Base-by-base conservation (phyloP, 345 rosid species). In the Pugionium dolabratum region DNA sequence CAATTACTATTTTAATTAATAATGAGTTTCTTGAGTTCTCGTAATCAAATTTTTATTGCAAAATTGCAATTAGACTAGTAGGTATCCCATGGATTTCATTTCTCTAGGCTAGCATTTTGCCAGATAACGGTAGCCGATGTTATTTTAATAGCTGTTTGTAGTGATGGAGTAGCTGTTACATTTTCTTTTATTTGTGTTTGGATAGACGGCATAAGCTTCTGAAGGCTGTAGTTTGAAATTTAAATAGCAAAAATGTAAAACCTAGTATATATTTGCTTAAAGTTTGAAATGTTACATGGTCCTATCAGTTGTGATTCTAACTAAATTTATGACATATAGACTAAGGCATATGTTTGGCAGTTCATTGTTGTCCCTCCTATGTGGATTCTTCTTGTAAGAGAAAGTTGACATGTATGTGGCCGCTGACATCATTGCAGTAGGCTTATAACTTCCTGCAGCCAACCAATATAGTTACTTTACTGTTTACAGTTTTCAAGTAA, bases 361-460 rank as follows among this genome's bases (percentile, higher is more conserved):
- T 59, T 26, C 28, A 44, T 8, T n/a, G 3, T 43, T 33, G 34
- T 33, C 4, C 31, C 44, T 61, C 25, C 37, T 43, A 6, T 9
- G 28, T 7, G 4, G 56, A 56, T 48, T 34, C 8, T n/a, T 36
- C 45, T 4, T 28, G 10, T 47, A 33, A 7, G 1, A 33, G 25
- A 50, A 49, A 31, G 6, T 40, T 40, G 51, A 9, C 59, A 35
- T 70, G 47, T 45, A 42, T 53, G 41, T 51, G 55, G 49, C 25
- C 43, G 55, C 61, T 61, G 60, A 61, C 39, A 62, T 52, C 34
- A 28, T 70, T 40, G 36, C n/a, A 42, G 32, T 61, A 60, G 40
- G 28, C 41, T 29, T 67, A 40, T 68, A 59, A 62, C 45, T 36
- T 61, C 40, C 62, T 51, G 40, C 33, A 44, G 67, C 54, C 10